These are phyloP conservation scores for Evansstolkia leycettana DNA, from an alignment of 495 filamentous ascomycete species.

Conservation along the genomic window DNA sequence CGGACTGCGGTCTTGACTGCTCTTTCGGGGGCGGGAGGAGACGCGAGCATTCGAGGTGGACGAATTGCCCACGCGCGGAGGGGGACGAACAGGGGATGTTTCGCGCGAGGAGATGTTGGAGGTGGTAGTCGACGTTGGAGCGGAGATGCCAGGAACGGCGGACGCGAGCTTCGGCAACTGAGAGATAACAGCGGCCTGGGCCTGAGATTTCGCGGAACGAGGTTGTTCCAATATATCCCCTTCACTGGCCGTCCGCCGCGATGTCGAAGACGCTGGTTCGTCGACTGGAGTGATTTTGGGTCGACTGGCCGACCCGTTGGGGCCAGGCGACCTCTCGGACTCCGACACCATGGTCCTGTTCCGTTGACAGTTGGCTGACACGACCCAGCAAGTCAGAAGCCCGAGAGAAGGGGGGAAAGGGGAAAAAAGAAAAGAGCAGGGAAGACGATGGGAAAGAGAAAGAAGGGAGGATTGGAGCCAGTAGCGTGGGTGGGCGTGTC, in stretches of 20 bases:
- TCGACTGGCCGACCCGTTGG: slow-evolving; percentile 22
- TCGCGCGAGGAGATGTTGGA: slow-evolving; percentile 40
- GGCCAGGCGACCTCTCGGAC: slow-evolving; percentile 32
- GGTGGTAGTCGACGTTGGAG: slow-evolving; percentile 23
- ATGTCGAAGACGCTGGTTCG: slow-evolving; percentile 15
- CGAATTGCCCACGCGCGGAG: slow-evolving; percentile 19
- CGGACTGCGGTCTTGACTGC: slow-evolving; percentile 58
- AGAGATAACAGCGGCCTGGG: slow-evolving; percentile 13
- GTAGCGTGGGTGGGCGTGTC: background rate
- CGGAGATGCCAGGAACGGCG: slow-evolving; percentile 10
- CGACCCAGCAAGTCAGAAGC: slow-evolving; percentile 28
- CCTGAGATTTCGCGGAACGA: slow-evolving; percentile 19
- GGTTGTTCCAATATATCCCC: slow-evolving; percentile 21
- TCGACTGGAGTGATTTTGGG: slow-evolving; percentile 19
- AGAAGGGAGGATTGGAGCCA: background rate
- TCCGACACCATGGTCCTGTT: slow-evolving; percentile 30
- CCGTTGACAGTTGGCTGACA: slow-evolving; percentile 21
- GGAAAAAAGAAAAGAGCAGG: slow-evolving; percentile 3
- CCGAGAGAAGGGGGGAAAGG: slow-evolving; percentile 21
- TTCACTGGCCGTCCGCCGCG: slow-evolving; percentile 18
- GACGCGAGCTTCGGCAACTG: slow-evolving; percentile 28
- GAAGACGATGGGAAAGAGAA: slow-evolving; percentile 2
- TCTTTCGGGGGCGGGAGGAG: slow-evolving; percentile 52
- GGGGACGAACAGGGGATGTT: slow-evolving; percentile 31
- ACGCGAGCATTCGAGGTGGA: slow-evolving; percentile 17